phyloP scores from a whole-genome alignment of 2,329 filamentous ascomycete species.

The Xylaria sp. region DNA sequence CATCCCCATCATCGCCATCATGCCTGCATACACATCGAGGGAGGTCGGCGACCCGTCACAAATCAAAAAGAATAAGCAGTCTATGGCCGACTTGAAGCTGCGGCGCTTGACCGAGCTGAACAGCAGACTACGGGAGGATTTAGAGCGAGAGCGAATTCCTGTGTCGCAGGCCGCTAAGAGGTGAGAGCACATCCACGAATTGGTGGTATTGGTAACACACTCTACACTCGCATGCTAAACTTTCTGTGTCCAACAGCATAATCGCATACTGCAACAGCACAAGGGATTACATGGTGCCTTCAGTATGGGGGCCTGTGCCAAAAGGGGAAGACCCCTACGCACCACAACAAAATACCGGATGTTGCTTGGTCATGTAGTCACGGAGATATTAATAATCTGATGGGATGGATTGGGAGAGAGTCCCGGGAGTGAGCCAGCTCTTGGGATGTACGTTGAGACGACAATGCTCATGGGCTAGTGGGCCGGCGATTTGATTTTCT shows the following conservation, averaged over 20 bases:
- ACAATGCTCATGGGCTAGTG: constrained; percentile 35
- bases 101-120: constrained; percentile 96
- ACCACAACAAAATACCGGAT: constrained; percentile 90
- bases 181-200: constrained; percentile 60
- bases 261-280: constrained; percentile 99
- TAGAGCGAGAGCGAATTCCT: constrained; percentile 94
- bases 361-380: constrained; percentile 91
- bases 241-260: constrained; percentile 69
- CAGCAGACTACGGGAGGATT: constrained; percentile 92
- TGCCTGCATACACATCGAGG: constrained; percentile 75
- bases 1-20: constrained; percentile 53
- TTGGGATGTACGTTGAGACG: constrained; percentile 43
- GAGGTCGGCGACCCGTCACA: constrained; percentile 75
- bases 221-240: constrained; percentile 28
- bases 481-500: constrained; percentile 43
- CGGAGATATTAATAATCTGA: constrained; percentile 31
- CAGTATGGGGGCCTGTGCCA: constrained; percentile 93
- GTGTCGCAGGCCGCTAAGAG: constrained; percentile 92
- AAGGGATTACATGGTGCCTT: constrained; percentile 98
- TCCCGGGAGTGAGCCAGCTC: constrained; percentile 30
- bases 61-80: constrained; percentile 95
- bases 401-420: constrained; percentile 24
- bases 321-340: constrained; percentile 98
- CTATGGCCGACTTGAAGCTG: constrained; percentile 98
- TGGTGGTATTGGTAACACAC: background rate